Conservation (phyloP, 371 early-diverging fungal species). For the Mortierella sp. region DNA sequence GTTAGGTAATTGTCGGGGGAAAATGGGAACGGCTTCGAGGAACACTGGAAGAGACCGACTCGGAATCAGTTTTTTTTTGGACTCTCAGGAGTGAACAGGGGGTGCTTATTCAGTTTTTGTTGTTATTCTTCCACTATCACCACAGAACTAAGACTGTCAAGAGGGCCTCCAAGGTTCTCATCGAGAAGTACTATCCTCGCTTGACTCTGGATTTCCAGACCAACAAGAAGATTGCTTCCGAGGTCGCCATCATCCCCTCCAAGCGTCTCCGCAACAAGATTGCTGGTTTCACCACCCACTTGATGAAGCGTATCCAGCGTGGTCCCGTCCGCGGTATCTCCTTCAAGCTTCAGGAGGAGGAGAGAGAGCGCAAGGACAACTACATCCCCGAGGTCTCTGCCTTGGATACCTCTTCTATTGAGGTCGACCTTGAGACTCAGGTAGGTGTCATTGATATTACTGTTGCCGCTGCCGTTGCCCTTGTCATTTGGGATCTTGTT, state of each 20-base stretch:
- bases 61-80: neutral
- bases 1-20: conserved; percentile 34
- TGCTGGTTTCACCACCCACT: conserved; percentile 99
- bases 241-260: conserved; percentile 98
- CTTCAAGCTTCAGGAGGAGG: conserved; percentile 99
- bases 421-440: conserved; percentile 96
- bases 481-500: too few species aligned
- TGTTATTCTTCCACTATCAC: neutral
- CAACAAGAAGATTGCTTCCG: conserved; percentile 99
- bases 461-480: neutral
- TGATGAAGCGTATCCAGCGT: conserved; percentile 99
- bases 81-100: too few species aligned
- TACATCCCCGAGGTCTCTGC: conserved; percentile 99
- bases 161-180: conserved; percentile 99
- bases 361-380: conserved; percentile 99
- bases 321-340: conserved; percentile 99
- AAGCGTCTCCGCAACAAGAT: conserved; percentile 99
- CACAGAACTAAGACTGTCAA: conserved; percentile 98
- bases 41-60: conserved; percentile 9
- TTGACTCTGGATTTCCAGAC: conserved; percentile 99
- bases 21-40: neutral
- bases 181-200: conserved; percentile 99
- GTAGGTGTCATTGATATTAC: conserved; percentile 15
- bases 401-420: conserved; percentile 92
- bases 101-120: neutral